Evolutionary conservation across 805 yeast genomes (phyloP).

Genomic region (Candida sakaeoensis): DNA sequence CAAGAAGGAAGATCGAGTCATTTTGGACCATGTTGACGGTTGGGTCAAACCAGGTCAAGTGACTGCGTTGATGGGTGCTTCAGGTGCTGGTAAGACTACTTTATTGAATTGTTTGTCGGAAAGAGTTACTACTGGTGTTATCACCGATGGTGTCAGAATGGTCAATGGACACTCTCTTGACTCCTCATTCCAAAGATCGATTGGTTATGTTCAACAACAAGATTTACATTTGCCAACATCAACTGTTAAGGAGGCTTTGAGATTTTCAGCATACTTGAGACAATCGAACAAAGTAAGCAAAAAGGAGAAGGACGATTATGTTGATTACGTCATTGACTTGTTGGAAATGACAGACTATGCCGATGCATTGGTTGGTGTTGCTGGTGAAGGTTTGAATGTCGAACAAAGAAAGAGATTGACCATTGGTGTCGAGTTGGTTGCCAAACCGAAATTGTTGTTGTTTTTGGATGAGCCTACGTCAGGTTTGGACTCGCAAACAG

Average conservation of each 20-base stretch:
- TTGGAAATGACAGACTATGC: conserved; percentile 46
- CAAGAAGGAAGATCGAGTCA: conserved; percentile 42
- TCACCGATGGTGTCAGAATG: conserved; percentile 58
- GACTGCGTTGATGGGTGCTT: conserved; percentile 82
- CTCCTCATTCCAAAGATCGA: conserved; percentile 41
- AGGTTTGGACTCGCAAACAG: conserved; percentile 36
- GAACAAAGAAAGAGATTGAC: conserved; percentile 34
- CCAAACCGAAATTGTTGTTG: conserved; percentile 35
- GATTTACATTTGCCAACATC: conserved; percentile 30
- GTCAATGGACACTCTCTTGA: conserved; percentile 67
- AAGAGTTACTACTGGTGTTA: conserved; percentile 65
- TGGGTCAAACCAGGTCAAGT: conserved; percentile 78
- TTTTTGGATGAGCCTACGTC: conserved; percentile 41
- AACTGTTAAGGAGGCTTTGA: conserved; percentile 53
- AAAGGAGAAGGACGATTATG: conserved; percentile 62
- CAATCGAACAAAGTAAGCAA: conserved; percentile 46
- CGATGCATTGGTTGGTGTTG: conserved; percentile 30
- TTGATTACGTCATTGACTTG: conserved; percentile 61
- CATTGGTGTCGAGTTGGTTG: conserved; percentile 38
- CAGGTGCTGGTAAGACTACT: conserved; percentile 87
- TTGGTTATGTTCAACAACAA: conserved; percentile 33
- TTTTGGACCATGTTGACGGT: conserved; percentile 48
- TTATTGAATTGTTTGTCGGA: conserved; percentile 69
- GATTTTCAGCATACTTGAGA: conserved; percentile 69
- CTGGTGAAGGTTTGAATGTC: conserved; percentile 34